Evolutionary conservation across 495 filamentous ascomycete genomes (phyloP).

Genomic region (Talaromyces borbonicus): DNA sequence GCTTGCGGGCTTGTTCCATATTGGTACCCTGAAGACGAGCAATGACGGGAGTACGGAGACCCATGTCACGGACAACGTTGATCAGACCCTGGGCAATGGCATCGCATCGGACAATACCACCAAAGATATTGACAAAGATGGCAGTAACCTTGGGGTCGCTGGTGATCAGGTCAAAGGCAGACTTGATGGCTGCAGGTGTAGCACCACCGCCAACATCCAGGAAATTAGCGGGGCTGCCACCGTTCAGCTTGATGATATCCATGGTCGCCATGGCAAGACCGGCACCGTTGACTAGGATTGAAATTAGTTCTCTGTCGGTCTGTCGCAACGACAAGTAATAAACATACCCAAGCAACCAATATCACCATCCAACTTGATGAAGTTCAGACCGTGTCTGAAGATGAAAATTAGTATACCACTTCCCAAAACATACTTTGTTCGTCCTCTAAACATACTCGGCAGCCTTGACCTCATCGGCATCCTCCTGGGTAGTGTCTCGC

Average conservation of each 20-base stretch:
- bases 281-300: conserved; percentile 81
- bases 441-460: conserved; percentile 49
- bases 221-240: conserved; percentile 94
- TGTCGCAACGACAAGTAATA: background rate
- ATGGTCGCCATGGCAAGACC: conserved; percentile 99
- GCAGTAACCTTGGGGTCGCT: conserved; percentile 96
- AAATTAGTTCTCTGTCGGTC: background rate
- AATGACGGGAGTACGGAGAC: conserved; percentile 91
- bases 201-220: conserved; percentile 96
- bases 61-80: conserved; percentile 84
- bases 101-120: conserved; percentile 96
- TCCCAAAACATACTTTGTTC: no score
- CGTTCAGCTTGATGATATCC: conserved; percentile 99
- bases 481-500: conserved; percentile 92
- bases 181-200: conserved; percentile 90
- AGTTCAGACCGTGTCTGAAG: conserved; percentile 76
- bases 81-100: conserved; percentile 96
- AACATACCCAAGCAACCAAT: conserved; percentile 76
- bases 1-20: conserved; percentile 87
- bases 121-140: conserved; percentile 99
- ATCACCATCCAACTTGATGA: conserved; percentile 99
- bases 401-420: no score
- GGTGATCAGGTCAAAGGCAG: conserved; percentile 96
- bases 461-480: conserved; percentile 93
- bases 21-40: conserved; percentile 97